Evolutionary conservation across 352 stramenopile species (phyloP).

Genomic region (Phytophthora pistaciae): DNA sequence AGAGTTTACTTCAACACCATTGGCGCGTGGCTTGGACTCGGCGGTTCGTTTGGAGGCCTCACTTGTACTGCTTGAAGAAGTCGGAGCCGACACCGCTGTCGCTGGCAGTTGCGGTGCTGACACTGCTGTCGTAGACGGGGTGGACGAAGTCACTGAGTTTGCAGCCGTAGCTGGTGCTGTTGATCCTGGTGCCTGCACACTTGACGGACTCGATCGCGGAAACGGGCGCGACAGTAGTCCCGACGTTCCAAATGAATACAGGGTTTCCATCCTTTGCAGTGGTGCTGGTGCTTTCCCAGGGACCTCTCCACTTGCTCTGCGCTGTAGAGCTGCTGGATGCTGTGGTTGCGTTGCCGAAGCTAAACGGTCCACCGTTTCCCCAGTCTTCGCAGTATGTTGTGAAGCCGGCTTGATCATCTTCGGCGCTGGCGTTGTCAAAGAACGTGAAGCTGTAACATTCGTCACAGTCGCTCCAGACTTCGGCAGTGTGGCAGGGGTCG

Average conservation of each 20-base stretch:
- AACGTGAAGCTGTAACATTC: background rate
- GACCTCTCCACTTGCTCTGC: background rate
- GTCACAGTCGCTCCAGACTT: background rate
- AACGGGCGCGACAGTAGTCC: background rate
- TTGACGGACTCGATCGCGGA: background rate
- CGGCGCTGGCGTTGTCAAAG: background rate
- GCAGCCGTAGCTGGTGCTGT: background rate
- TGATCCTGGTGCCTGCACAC: background rate
- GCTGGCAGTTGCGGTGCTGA: background rate
- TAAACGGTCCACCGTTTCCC: background rate
- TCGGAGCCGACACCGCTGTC: background rate
- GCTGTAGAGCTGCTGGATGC: background rate
- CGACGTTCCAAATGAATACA: background rate
- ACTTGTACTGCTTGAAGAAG: background rate
- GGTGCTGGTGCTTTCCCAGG: background rate
- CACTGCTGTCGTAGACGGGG: background rate
- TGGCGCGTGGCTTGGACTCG: background rate
- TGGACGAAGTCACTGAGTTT: background rate
- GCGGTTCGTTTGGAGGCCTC: background rate
- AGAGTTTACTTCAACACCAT: slow-evolving; percentile 4
- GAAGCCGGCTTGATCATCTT: background rate
- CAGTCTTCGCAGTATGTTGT: background rate
- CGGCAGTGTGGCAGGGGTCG: background rate
- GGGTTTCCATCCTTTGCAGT: background rate
- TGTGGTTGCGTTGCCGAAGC: background rate